phyloP scores from a whole-genome alignment of 768 basidiomycete species.

The Hirschioporus abietinus region DNA sequence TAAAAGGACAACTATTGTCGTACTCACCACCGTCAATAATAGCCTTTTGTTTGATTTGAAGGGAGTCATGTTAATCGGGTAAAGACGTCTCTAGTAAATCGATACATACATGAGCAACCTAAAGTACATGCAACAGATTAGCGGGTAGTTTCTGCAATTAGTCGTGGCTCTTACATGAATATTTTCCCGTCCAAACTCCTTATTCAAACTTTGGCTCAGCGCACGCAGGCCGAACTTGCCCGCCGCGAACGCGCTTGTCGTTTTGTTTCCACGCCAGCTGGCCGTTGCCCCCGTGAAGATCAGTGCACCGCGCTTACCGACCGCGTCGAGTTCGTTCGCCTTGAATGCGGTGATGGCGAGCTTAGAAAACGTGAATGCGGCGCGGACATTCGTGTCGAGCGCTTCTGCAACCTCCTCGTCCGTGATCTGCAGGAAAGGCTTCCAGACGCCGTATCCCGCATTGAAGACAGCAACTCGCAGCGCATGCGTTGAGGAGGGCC shows the following conservation, averaged over 20 bases:
- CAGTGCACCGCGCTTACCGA: conserved; percentile 57
- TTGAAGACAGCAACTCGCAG: conserved; percentile 66
- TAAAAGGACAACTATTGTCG: neutral
- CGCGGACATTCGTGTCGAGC: conserved; percentile 48
- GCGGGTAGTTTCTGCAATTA: neutral
- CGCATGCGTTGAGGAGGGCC: conserved; percentile 34
- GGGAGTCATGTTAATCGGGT: neutral
- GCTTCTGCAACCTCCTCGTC: conserved; percentile 49
- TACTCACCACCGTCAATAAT: conserved; percentile 61
- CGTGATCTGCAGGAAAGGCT: conserved; percentile 60
- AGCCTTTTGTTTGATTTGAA: conserved; percentile 31
- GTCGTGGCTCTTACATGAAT: conserved; percentile 48
- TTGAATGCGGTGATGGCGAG: conserved; percentile 57
- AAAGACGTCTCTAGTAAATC: neutral
- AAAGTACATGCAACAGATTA: neutral
- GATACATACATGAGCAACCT: conserved; percentile 62
- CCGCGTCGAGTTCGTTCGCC: conserved; percentile 38
- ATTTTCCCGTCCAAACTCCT: conserved; percentile 70
- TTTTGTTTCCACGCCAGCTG: conserved; percentile 52
- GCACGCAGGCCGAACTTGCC: conserved; percentile 60
- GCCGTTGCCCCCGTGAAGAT: conserved; percentile 76
- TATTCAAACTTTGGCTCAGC: conserved; percentile 64
- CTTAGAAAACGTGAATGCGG: conserved; percentile 59
- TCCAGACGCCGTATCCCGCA: conserved; percentile 51
- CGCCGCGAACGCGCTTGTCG: conserved; percentile 58